Evolutionary conservation across 768 basidiomycete genomes (phyloP).

Genomic region (Dioszegia crocea): DNA sequence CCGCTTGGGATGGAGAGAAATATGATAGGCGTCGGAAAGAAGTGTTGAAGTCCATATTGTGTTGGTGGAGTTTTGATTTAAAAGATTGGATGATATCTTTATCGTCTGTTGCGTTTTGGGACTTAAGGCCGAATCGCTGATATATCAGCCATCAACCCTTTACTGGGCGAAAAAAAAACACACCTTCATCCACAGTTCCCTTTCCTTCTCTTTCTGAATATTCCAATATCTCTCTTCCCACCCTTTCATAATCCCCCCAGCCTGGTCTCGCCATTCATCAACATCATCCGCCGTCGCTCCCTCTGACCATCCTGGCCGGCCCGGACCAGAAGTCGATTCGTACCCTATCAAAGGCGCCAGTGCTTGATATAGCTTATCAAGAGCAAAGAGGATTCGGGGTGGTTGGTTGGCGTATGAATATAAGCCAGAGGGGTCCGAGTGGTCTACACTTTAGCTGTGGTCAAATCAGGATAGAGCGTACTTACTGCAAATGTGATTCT

Average conservation of each 20-base stretch:
- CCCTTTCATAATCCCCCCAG: constrained; percentile 59
- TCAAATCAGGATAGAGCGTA: constrained; percentile 3
- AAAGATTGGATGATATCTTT: constrained; percentile 61
- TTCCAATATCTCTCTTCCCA: constrained; percentile 63
- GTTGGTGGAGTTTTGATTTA: constrained; percentile 66
- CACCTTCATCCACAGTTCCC: constrained; percentile 60
- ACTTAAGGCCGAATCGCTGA: constrained; percentile 72
- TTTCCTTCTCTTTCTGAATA: constrained; percentile 50
- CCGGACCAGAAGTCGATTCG: constrained; percentile 59
- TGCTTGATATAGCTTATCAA: constrained; percentile 60
- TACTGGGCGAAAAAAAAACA: constrained; percentile 9
- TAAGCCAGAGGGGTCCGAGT: constrained; percentile 40
- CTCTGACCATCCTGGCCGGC: constrained; percentile 61
- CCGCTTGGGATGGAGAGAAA: constrained; percentile 53
- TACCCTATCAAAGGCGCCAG: constrained; percentile 82
- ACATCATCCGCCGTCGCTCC: constrained; percentile 63
- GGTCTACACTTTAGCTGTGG: constrained; percentile 20
- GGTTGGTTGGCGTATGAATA: constrained; percentile 50
- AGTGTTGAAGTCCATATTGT: constrained; percentile 80
- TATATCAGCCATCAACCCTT: not conserved
- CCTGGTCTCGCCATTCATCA: constrained; percentile 60
- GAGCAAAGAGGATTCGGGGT: constrained; percentile 61
- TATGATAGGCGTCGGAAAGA: constrained; percentile 69
- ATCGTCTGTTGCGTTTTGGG: constrained; percentile 61
- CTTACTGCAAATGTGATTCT: constrained; percentile 72